phyloP scores from a whole-genome alignment of 768 basidiomycete genomes.

The Panellus pusillus region DNA sequence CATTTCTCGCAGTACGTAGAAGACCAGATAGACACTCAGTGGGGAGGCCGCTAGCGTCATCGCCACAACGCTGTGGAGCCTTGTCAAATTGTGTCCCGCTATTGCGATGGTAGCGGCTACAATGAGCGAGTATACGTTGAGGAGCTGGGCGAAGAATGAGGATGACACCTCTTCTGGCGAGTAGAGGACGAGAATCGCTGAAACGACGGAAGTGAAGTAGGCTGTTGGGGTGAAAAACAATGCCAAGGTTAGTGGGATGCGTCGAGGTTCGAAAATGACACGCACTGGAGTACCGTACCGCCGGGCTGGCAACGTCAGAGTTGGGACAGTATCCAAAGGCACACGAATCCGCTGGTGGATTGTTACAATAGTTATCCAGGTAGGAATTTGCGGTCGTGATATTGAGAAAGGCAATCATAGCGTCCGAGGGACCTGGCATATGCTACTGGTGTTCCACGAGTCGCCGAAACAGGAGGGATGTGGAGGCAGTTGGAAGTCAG shows the following conservation, averaged over 20 bases:
- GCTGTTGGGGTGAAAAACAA: not conserved
- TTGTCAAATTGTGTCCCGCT: slow-evolving; percentile 15
- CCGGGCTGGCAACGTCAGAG: slow-evolving; percentile 20
- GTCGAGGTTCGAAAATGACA: not conserved
- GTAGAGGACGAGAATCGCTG: slow-evolving; percentile 17
- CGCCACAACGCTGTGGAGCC: slow-evolving; percentile 14
- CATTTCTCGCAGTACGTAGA: slow-evolving; percentile 17
- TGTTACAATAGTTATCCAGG: slow-evolving; percentile 12
- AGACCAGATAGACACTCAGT: slow-evolving; percentile 15
- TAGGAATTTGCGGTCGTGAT: slow-evolving; percentile 6
- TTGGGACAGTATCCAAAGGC: slow-evolving; percentile 21
- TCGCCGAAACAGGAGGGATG: slow-evolving; percentile 15
- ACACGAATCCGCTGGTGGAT: slow-evolving; percentile 16
- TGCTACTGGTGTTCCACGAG: slow-evolving; percentile 9
- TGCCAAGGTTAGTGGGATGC: no score
- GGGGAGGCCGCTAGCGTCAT: slow-evolving; percentile 19
- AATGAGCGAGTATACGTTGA: slow-evolving; percentile 22
- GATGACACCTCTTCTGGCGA: slow-evolving; percentile 10
- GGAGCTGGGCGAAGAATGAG: slow-evolving; percentile 17
- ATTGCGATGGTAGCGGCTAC: slow-evolving; percentile 15
- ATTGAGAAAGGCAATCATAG: slow-evolving; percentile 19
- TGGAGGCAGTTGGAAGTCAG: not conserved
- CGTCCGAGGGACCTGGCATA: slow-evolving; percentile 11
- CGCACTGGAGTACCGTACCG: slow-evolving; percentile 20
- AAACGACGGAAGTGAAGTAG: slow-evolving; percentile 18